Conservation (phyloP, 768 basidiomycete species). For the Mycena venus region DNA sequence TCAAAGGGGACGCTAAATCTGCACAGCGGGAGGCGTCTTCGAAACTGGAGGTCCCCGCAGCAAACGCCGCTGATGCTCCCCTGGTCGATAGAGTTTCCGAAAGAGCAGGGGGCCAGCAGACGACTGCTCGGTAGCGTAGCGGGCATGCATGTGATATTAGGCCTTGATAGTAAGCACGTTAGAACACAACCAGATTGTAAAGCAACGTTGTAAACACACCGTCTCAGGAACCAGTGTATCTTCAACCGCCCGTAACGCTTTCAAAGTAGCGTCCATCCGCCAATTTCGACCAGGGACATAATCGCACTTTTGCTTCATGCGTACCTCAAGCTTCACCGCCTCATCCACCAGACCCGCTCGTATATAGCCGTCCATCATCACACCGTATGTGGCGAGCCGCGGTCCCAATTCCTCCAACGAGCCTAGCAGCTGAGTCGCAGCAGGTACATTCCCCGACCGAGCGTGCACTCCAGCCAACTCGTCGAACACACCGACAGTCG, state of each 20-base stretch:
- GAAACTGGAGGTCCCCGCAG: conserved; percentile 83
- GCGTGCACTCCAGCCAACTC: conserved; percentile 29
- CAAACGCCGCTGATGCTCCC: conserved; percentile 81
- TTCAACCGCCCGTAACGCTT: conserved; percentile 10
- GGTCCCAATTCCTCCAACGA: conserved; percentile 19
- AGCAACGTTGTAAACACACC: background rate
- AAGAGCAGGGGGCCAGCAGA: conserved; percentile 71
- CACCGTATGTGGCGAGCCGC: conserved; percentile 25
- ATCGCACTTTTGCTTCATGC: conserved; percentile 23
- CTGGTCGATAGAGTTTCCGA: conserved; percentile 71
- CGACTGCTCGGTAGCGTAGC: conserved; percentile 64
- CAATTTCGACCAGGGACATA: conserved; percentile 26
- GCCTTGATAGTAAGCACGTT: background rate
- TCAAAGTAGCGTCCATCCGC: conserved; percentile 25
- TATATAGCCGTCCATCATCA: conserved; percentile 33
- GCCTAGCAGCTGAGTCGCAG: conserved; percentile 12
- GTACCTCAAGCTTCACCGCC: conserved; percentile 17
- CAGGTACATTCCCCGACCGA: conserved; percentile 8
- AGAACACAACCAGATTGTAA: background rate
- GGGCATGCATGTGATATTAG: background rate
- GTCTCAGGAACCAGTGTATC: background rate
- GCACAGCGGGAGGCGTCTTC: conserved; percentile 69
- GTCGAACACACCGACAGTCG: conserved; percentile 10
- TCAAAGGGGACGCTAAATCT: conserved; percentile 78
- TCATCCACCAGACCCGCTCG: background rate